Percentiles rank a stretch among this genome's conserved stretches.
These are phyloP conservation scores for Diaporthe citri DNA, from an alignment of 2,329 filamentous ascomycete genomes.

Conservation along the genomic window DNA sequence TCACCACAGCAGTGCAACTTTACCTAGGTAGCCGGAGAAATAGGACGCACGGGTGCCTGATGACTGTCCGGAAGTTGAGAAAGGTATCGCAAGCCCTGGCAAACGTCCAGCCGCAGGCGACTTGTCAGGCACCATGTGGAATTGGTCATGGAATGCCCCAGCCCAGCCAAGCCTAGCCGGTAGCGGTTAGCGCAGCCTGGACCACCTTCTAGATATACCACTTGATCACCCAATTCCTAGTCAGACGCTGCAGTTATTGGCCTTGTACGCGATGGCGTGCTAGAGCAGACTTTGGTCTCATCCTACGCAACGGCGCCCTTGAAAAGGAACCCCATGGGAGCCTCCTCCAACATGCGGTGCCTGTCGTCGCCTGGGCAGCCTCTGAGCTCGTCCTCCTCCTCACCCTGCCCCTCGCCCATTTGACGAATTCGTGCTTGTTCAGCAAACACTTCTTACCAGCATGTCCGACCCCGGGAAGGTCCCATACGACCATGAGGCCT, in stretches of 20 bases:
- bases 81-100: too few relatives aligned
- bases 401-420: neutral
- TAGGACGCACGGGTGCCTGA: too few relatives aligned
- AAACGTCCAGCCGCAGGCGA: neutral
- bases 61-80: too few relatives aligned
- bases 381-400: neutral
- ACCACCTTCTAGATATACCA: conserved; percentile 8
- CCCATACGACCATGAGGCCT: neutral
- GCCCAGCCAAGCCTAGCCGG: neutral
- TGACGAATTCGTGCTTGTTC: neutral
- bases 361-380: conserved; percentile 12
- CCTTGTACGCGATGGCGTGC: conserved; percentile 14
- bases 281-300: conserved; percentile 5
- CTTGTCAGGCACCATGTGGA: conserved; percentile 9
- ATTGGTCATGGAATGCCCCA: conserved; percentile 14
- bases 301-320: neutral
- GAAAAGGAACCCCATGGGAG: neutral
- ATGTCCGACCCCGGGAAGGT: conserved; percentile 15
- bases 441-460: neutral
- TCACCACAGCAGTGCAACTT: too few relatives aligned
- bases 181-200: neutral
- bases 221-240: conserved; percentile 19
- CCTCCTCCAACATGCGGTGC: neutral
- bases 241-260: conserved; percentile 17
- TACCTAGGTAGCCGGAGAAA: fast-evolving